These are phyloP conservation scores for Fusarium camptoceras DNA, from an alignment of 2,329 filamentous ascomycete species.

Conservation along the genomic window DNA sequence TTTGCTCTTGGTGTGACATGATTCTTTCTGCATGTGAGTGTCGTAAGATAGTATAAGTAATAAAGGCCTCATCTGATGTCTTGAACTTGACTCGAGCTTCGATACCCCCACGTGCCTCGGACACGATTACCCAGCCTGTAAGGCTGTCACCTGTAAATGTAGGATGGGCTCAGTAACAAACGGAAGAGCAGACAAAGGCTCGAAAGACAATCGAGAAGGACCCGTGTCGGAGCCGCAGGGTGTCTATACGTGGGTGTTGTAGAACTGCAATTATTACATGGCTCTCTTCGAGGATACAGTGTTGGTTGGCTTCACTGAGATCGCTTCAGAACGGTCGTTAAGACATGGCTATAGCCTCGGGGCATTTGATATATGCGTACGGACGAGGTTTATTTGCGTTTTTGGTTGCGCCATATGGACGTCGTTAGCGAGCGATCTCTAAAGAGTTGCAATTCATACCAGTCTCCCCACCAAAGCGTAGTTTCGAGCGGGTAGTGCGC, in stretches of 20 bases:
- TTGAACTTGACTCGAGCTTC: slow-evolving; percentile 15
- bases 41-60: slow-evolving; percentile 36
- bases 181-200: slow-evolving; percentile 1
- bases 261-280: too few relatives aligned
- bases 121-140: slow-evolving; percentile 33
- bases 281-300: not conserved
- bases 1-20: slow-evolving; percentile 32
- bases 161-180: slow-evolving; percentile 17
- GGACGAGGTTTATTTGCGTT: not conserved
- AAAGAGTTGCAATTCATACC: not conserved
- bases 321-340: not conserved
- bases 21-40: slow-evolving; percentile 14
- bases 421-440: not conserved
- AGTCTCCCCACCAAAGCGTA: slow-evolving; percentile 8
- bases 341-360: not conserved
- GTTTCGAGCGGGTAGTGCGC: slow-evolving; percentile 19
- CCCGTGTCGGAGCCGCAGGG: slow-evolving; percentile 38
- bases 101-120: slow-evolving; percentile 35
- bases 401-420: not conserved
- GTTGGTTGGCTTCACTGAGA: not conserved
- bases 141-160: slow-evolving; percentile 26
- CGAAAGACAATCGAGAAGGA: slow-evolving; percentile 18
- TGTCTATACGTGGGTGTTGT: slow-evolving; percentile 6
- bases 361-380: not conserved
- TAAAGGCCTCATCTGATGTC: slow-evolving; percentile 11